These are phyloP conservation scores for Thelephora terrestris DNA, from an alignment of 1,284 basidiomycete species.

Conservation along the genomic window DNA sequence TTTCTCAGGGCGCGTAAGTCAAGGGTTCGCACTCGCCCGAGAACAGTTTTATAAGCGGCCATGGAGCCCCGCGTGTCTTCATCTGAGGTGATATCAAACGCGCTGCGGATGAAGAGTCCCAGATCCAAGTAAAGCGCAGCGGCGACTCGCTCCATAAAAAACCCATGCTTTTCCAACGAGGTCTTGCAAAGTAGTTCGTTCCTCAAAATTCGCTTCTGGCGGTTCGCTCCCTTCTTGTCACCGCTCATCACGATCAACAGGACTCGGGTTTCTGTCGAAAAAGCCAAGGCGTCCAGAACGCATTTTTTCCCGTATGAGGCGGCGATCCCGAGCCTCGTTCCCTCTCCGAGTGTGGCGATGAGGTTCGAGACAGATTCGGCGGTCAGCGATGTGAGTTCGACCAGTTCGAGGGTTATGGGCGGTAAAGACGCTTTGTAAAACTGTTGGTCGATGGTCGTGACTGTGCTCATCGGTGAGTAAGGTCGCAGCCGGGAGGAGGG, in stretches of 20 bases:
- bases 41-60: constrained; percentile 3
- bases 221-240: constrained; percentile 7
- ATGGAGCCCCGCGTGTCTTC: not conserved
- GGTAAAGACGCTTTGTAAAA: not conserved
- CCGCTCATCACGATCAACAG: constrained; percentile 20
- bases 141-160: constrained; percentile 35
- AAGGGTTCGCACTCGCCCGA: constrained; percentile 7
- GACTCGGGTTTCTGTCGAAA: constrained; percentile 24
- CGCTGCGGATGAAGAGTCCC: constrained; percentile 28
- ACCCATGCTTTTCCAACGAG: constrained; percentile 24
- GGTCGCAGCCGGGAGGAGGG: too few relatives aligned
- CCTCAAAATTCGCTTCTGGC: constrained; percentile 14
- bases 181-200: constrained; percentile 19
- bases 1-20: not conserved
- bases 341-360: constrained; percentile 13
- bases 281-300: constrained; percentile 24
- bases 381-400: constrained; percentile 11
- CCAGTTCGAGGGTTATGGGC: not conserved
- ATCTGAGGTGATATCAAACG: constrained; percentile 48
- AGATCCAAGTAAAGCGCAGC: constrained; percentile 32
- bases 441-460: too few relatives aligned
- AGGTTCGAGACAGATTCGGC: constrained; percentile 17
- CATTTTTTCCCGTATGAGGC: constrained; percentile 27
- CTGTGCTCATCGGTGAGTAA: not conserved
- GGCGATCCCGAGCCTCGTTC: constrained; percentile 26